Percentiles rank a stretch among this genome's conserved stretches.
phyloP scores from a whole-genome alignment of 805 yeast species.

The Teunomyces funiuensis region DNA sequence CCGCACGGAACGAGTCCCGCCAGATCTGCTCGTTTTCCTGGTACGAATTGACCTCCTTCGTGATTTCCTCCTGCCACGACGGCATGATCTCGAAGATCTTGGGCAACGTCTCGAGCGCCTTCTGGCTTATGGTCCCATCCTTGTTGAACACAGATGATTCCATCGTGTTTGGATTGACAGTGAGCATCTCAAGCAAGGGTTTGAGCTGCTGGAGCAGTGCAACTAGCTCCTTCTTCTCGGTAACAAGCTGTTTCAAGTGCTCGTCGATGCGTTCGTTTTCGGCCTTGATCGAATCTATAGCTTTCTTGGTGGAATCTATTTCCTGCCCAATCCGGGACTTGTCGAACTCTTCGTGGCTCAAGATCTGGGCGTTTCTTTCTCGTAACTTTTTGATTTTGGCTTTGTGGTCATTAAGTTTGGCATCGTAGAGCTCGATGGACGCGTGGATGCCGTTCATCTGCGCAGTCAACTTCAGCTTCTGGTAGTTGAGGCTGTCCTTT shows the following conservation, averaged over 20 bases:
- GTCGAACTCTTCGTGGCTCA: constrained; percentile 24
- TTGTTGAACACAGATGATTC: constrained; percentile 23
- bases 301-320: constrained; percentile 11
- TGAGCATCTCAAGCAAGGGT: constrained; percentile 26
- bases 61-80: constrained; percentile 34
- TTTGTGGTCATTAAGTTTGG: constrained; percentile 19
- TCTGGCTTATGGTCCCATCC: constrained; percentile 29
- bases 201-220: constrained; percentile 18
- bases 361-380: constrained; percentile 23
- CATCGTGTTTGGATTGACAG: constrained; percentile 5
- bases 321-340: constrained; percentile 19
- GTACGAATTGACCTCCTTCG: constrained; percentile 24
- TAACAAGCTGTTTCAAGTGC: constrained; percentile 16
- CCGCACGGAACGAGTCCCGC: constrained; percentile 28
- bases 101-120: constrained; percentile 25
- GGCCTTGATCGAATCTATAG: constrained; percentile 18
- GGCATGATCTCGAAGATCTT: constrained; percentile 29
- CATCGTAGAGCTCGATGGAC: constrained; percentile 18
- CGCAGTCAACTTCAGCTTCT: constrained; percentile 28
- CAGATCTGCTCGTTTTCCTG: constrained; percentile 31
- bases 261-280: constrained; percentile 29
- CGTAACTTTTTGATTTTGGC: constrained; percentile 19
- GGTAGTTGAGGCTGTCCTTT: constrained; percentile 33
- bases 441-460: constrained; percentile 22
- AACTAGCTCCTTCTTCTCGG: constrained; percentile 24